Evolutionary conservation across 139 green algal species (phyloP), one percentile per base, ranked within the genome.

Genomic region (Auxenochlorella pyrenoidosa): DNA sequence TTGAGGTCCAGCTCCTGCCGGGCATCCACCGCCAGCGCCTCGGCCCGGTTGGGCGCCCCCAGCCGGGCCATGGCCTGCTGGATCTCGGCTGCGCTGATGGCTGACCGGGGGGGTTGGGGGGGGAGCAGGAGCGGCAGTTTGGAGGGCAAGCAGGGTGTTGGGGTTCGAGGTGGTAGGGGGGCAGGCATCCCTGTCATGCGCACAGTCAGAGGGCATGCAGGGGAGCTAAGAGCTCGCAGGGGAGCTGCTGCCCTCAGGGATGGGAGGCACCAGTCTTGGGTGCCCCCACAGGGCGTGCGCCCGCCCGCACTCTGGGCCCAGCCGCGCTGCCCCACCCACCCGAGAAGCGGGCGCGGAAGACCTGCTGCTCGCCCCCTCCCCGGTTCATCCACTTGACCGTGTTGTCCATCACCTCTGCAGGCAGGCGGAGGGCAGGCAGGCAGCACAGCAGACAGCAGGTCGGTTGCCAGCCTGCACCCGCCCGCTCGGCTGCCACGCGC

Each of bases 1-100:
- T 95, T 97, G 4, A 97, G 84, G 90, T 97, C 95, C 75, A 97
- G 92, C 91, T 98, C 96, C 88, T 96, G 93, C 3, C 95, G 90
- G 0, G 94, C 96, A 87, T 98, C 96, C 59, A 98, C 96, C 34
- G 96, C 95, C 70, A 94, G 86, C 19, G 94, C 88, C 85, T 98
- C 96, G 47, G 91, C 91, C 54, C 91, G 54, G 78, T 98, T 98
- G 72, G 96, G 96, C 51, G 85, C 78, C 10, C 87, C 95, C 63
- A 98, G 92, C n/a, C 85, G 93, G 40, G 43, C 92, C 96, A 99
- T 98, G 30, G 96, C 96, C 26, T 82, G 71, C 22, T 88, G 77
- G 76, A 99, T 96, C 63, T 96, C 95, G 4, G 92, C 83, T 10
- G 92, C 94, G 30, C 87, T 96, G 85, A 98, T 94, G 72, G 96